Percentiles rank a stretch among this genome's conserved stretches.
These are phyloP conservation scores for Mycena leptocephala DNA, from an alignment of 768 basidiomycete genomes.

Conservation along the genomic window DNA sequence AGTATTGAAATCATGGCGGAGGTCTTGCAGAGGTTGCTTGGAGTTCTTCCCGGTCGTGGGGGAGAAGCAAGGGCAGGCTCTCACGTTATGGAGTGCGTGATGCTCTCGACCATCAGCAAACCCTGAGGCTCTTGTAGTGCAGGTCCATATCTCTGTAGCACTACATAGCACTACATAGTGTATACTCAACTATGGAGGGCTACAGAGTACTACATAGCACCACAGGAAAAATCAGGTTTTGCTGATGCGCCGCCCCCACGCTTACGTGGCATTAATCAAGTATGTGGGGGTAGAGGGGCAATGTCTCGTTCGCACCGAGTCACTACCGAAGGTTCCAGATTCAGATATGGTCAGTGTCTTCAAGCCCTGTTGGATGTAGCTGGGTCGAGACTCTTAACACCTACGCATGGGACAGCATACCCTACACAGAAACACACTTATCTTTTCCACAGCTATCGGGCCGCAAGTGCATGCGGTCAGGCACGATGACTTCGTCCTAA, in stretches of 20 bases:
- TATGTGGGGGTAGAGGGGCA: neutral
- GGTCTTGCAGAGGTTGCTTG: neutral
- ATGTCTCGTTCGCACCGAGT: neutral
- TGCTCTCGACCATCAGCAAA: no score
- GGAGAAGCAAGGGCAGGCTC: neutral
- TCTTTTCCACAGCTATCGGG: neutral
- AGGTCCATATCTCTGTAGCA: no score
- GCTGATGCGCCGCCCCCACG: no score
- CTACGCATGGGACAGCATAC: neutral
- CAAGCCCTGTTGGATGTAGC: neutral
- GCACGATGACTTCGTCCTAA: neutral
- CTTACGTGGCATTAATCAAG: neutral
- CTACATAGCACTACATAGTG: no score
- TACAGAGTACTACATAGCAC: no score
- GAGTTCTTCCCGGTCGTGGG: neutral
- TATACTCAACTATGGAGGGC: no score
- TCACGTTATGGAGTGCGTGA: neutral
- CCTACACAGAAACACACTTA: neutral
- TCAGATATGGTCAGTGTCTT: neutral
- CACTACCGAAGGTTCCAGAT: neutral
- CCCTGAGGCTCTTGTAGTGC: no score
- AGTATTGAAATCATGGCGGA: conserved; percentile 10
- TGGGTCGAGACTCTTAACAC: neutral
- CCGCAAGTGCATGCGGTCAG: neutral
- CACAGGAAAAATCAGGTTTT: no score